Evolutionary conservation across 1,139 yeast genomes (phyloP), one percentile per base, ranked within the genome.

Genomic region (Yamadazyma friedrichii): DNA sequence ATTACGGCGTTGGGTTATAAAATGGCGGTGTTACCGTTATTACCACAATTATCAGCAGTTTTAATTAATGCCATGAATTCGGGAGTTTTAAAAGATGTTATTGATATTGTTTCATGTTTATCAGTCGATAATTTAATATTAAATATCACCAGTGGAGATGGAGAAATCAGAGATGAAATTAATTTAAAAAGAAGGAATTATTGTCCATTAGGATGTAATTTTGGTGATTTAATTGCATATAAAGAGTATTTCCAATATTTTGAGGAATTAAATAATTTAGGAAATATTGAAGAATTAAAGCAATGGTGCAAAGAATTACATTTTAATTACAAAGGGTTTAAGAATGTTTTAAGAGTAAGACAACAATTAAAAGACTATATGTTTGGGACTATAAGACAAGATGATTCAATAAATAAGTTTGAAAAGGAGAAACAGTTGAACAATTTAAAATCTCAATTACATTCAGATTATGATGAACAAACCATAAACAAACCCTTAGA

Each of bases 1-100:
- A 82, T 93, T 45, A 93, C 98, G 0, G 61, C 71, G 1, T 63
- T 87, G 32, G 98, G 98, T 13, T 69, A 72, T 42, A 79, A 86
- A 54, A 89, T 93, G 95, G 89, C 95, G 0, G 74, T 88, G 8
- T 69, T 93, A 45, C 98, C 98, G 0, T 74, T 94, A 17, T 84
- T 91, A 12, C 98, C 98, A 0, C 94, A 88, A 54, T 70, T 94
- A 32, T 87, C 96, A n/a, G 89, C 88, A 0, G 97, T 89, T 9
- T 70, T 91, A 41, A 70, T 91, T 37, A 74, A 77, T 30, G 96
- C 96, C 0, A 66, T 74, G 45, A 80, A 78, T 37, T 59, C 59
- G 36, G 80, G 78, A 0, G 82, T 82, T 20, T 62, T 88, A 15
- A 64, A 68, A 2, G 78, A 84, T 1, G 95, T 88, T 1, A 74